These are phyloP conservation scores for Leptodermis oblonga DNA, from an alignment of 257 asterid genomes.

Conservation along the genomic window DNA sequence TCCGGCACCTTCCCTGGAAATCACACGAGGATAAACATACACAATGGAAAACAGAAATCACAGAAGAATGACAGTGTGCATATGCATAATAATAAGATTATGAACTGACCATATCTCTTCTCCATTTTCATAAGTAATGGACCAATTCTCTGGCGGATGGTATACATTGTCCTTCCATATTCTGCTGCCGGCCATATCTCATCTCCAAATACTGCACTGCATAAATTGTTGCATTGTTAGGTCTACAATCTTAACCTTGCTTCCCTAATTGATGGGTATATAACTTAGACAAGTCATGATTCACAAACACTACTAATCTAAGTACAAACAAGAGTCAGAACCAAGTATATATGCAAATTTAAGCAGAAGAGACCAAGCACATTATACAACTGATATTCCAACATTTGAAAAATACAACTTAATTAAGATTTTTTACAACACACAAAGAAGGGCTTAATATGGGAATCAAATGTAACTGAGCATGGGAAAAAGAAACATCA, in stretches of 20 bases:
- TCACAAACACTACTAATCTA: neutral
- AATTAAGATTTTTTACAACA: neutral
- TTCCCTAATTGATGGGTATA: neutral
- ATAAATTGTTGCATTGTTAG: constrained; percentile 23
- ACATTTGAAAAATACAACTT: too few relatives aligned
- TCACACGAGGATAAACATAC: neutral
- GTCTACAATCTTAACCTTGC: constrained; percentile 20
- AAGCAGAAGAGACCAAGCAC: too few relatives aligned
- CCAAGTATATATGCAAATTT: neutral
- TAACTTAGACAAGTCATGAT: neutral
- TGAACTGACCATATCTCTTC: constrained; percentile 69
- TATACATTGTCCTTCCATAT: constrained; percentile 96
- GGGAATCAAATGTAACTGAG: neutral
- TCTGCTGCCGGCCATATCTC: constrained; percentile 99
- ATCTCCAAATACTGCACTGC: constrained; percentile 98
- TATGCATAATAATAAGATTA: neutral
- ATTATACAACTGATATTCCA: too few relatives aligned
- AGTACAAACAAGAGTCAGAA: neutral
- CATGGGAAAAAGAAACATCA: too few relatives aligned
- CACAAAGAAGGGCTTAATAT: too few relatives aligned
- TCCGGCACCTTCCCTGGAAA: constrained; percentile 65
- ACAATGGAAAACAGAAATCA: neutral
- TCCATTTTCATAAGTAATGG: constrained; percentile 86
- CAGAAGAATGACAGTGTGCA: neutral
- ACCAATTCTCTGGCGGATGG: constrained; percentile 83